Conservation (phyloP, 345 rosid species). For the Eucalyptus sideroxylon region DNA sequence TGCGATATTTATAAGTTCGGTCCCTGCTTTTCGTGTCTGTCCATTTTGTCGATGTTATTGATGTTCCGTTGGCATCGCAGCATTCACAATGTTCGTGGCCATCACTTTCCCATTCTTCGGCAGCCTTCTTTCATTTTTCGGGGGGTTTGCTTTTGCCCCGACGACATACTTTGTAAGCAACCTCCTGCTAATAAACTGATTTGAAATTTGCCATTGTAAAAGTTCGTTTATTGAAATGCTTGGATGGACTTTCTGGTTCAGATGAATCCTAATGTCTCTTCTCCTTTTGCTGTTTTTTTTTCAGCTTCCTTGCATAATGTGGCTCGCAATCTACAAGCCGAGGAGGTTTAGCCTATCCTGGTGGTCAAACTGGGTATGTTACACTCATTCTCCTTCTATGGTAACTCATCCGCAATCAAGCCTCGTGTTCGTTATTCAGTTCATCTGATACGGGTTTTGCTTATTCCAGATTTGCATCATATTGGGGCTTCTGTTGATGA, state of each 20-base stretch:
- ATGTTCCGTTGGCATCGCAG: conserved; percentile 5
- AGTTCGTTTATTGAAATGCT: neutral
- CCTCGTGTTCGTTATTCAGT: neutral
- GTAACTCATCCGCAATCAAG: neutral
- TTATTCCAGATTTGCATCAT: conserved; percentile 59
- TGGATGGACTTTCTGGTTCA: neutral
- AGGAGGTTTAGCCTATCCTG: conserved; percentile 59
- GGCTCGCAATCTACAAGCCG: conserved; percentile 66
- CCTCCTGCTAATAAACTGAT: neutral
- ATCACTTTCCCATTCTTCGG: conserved; percentile 78
- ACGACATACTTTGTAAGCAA: conserved; percentile 65
- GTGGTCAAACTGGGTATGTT: conserved; percentile 61
- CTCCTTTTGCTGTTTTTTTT: neutral
- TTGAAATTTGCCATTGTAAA: neutral
- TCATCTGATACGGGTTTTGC: neutral
- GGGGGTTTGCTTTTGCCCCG: conserved; percentile 82
- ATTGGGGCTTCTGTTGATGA: conserved; percentile 49
- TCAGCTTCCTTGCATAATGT: conserved; percentile 74
- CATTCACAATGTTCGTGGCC: conserved; percentile 52
- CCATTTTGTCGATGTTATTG: neutral
- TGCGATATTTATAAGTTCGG: neutral
- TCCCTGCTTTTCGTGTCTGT: neutral
- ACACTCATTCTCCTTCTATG: neutral
- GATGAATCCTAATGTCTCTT: neutral
- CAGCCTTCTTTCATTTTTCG: conserved; percentile 69